These are phyloP conservation scores for Acacia concinna DNA, from an alignment of 331 rosid species.

Conservation along the genomic window DNA sequence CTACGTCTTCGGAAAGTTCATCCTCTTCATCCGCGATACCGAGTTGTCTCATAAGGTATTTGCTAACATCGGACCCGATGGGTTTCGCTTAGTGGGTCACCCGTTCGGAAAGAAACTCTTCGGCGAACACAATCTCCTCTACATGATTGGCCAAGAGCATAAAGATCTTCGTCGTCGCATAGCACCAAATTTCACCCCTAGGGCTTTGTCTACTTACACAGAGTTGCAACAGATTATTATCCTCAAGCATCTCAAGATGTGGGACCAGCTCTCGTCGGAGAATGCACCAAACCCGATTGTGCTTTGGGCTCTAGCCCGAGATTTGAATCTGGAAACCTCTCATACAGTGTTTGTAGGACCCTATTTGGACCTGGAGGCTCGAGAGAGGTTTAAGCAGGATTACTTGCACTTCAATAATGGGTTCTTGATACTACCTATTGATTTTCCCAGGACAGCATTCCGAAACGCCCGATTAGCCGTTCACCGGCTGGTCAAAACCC, in stretches of 20 bases:
- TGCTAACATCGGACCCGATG: slow-evolving; percentile 77
- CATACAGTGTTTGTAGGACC: slow-evolving; percentile 90
- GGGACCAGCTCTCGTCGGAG: slow-evolving; percentile 41
- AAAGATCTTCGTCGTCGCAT: slow-evolving; percentile 87
- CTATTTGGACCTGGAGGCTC: slow-evolving; percentile 47
- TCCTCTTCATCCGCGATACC: slow-evolving; percentile 72
- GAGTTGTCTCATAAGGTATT: slow-evolving; percentile 79
- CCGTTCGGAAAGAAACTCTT: slow-evolving; percentile 92
- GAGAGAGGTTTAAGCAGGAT: slow-evolving; percentile 61
- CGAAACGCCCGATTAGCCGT: slow-evolving; percentile 84
- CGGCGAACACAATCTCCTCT: slow-evolving; percentile 84
- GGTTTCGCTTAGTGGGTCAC: slow-evolving; percentile 74
- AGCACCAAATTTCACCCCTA: slow-evolving; percentile 78
- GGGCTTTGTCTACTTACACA: slow-evolving; percentile 76
- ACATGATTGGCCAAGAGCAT: slow-evolving; percentile 80
- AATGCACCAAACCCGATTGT: slow-evolving; percentile 34
- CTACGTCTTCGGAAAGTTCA: slow-evolving; percentile 77
- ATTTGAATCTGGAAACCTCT: slow-evolving; percentile 82
- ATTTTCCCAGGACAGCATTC: slow-evolving; percentile 73
- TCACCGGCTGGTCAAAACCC: slow-evolving; percentile 46
- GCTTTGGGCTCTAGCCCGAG: slow-evolving; percentile 61
- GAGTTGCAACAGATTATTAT: slow-evolving; percentile 69
- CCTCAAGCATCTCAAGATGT: slow-evolving; percentile 58
- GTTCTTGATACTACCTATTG: slow-evolving; percentile 72
- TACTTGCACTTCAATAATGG: slow-evolving; percentile 80